phyloP scores from a whole-genome alignment of 2,329 filamentous ascomycete genomes.

The Exophiala alcalophila region DNA sequence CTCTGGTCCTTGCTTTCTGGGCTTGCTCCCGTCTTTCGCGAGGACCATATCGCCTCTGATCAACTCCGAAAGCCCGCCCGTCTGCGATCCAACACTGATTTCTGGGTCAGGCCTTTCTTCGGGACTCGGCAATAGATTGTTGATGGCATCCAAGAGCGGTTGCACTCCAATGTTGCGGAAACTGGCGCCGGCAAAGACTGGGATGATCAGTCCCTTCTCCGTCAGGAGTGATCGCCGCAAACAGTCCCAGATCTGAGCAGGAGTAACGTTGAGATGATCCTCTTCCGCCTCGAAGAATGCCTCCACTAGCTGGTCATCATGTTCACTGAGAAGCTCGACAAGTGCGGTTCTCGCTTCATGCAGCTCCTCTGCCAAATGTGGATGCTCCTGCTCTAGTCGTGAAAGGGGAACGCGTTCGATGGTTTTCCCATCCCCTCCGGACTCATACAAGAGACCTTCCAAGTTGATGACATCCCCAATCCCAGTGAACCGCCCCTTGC shows the following conservation, averaged over 20 bases:
- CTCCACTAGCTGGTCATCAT: slow-evolving; percentile 83
- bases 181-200: slow-evolving; percentile 87
- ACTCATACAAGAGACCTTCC: slow-evolving; percentile 70
- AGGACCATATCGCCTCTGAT: slow-evolving; percentile 47
- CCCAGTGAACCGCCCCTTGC: slow-evolving; percentile 72
- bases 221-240: slow-evolving; percentile 69
- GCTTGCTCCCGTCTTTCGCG: slow-evolving; percentile 35
- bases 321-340: slow-evolving; percentile 79
- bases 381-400: slow-evolving; percentile 51
- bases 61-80: slow-evolving; percentile 53
- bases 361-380: slow-evolving; percentile 61
- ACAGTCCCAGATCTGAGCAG: slow-evolving; percentile 65
- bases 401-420: slow-evolving; percentile 57
- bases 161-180: slow-evolving; percentile 93
- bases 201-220: slow-evolving; percentile 70
- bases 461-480: slow-evolving; percentile 79
- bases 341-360: slow-evolving; percentile 72
- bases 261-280: slow-evolving; percentile 65
- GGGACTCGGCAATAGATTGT: slow-evolving; percentile 82
- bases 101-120: slow-evolving; percentile 75
- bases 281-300: slow-evolving; percentile 75
- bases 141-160: slow-evolving; percentile 81
- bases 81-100: slow-evolving; percentile 62
- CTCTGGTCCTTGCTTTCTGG: slow-evolving; percentile 42
- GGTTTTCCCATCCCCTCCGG: slow-evolving; percentile 62